A percentile compares a stretch with the other conserved stretches of the same genome.
phyloP scores from a whole-genome alignment of 371 early-diverging fungal species.

The Mucor lusitanicus region DNA sequence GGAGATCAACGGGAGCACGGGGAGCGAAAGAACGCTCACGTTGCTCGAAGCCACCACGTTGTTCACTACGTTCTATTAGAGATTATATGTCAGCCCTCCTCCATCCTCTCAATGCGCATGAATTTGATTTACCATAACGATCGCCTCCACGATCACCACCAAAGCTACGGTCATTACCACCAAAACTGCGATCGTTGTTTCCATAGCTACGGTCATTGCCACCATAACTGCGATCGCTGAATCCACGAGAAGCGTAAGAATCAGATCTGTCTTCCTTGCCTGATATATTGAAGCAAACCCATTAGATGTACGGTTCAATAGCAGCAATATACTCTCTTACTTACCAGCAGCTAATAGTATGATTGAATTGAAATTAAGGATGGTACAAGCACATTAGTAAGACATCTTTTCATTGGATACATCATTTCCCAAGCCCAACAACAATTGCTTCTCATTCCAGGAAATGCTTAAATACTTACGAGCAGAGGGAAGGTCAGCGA shows the following conservation, averaged over 20 bases:
- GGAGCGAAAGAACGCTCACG: conserved; percentile 36
- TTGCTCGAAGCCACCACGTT: conserved; percentile 41
- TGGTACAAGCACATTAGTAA: conserved; percentile 7
- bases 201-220: conserved; percentile 7
- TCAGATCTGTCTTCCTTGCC: conserved; percentile 23
- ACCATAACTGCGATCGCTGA: conserved; percentile 6
- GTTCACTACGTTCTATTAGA: conserved; percentile 22
- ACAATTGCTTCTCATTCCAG: not conserved
- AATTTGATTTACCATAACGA: not conserved
- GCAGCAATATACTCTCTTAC: not conserved
- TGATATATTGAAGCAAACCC: not conserved
- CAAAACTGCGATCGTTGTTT: not conserved
- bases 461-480: conserved; percentile 58
- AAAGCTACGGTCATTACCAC: conserved; percentile 13
- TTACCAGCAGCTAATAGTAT: conserved; percentile 41
- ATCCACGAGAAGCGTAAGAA: conserved; percentile 19
- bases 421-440: not conserved
- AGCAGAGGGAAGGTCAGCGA: conserved; percentile 84
- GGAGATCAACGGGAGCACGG: conserved; percentile 70
- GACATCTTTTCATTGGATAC: not conserved
- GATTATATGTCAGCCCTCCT: not conserved
- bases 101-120: not conserved
- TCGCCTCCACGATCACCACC: conserved; percentile 18
- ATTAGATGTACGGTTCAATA: not conserved
- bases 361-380: not conserved